Conservation (phyloP, 129 eudicot species). For the Flaveria trinervia region DNA sequence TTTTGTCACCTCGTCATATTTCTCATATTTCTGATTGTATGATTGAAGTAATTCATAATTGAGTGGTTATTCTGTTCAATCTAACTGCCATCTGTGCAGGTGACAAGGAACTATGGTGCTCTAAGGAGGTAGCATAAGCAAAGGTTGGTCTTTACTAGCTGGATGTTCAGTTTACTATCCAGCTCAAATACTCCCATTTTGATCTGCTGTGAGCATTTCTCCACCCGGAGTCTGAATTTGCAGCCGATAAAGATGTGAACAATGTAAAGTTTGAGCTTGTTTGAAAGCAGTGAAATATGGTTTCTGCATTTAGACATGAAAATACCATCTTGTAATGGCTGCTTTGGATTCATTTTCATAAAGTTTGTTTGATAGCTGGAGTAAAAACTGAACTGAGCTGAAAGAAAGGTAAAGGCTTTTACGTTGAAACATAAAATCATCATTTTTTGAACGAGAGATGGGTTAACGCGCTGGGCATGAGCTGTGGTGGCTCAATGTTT, state of each 20-base stretch:
- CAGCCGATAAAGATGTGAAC: neutral
- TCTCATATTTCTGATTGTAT: neutral
- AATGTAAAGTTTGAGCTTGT: constrained; percentile 17
- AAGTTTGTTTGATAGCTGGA: neutral
- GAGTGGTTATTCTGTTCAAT: neutral
- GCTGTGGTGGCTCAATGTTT: neutral
- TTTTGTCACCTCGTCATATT: neutral
- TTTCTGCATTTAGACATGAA: constrained; percentile 10
- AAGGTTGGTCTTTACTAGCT: constrained; percentile 9
- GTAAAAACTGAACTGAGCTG: neutral
- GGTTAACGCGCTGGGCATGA: neutral
- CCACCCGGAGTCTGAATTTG: constrained; percentile 13
- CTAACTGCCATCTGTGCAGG: no score
- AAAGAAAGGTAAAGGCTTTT: neutral
- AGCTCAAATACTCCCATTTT: constrained; percentile 9
- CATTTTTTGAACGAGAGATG: neutral
- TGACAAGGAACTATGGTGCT: constrained; percentile 75
- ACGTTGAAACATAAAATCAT: neutral
- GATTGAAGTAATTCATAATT: neutral
- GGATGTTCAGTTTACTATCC: constrained; percentile 22
- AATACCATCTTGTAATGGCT: neutral
- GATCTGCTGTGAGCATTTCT: neutral
- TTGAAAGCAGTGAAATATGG: constrained; percentile 13
- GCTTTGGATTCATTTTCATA: neutral
- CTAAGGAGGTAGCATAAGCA: constrained; percentile 47